Base-by-base conservation (phyloP, 169 alveolate species). In the Cryptosporidium meleagridis region DNA sequence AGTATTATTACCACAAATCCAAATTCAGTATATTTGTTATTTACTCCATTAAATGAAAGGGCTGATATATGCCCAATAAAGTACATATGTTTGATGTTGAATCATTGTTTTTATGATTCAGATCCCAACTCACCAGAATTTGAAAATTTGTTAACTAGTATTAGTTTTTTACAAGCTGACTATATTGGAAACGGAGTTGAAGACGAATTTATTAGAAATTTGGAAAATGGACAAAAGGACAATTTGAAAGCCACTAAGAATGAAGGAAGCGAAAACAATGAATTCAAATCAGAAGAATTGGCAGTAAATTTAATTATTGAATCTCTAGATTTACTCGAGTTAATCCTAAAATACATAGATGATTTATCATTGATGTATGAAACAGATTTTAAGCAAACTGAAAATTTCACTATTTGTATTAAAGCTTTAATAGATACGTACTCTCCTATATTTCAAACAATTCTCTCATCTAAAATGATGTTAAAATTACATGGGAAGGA, bases 21-120 rank as follows among this genome's bases (percentile, higher is more conserved):
- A 2, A 62, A 62, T 45, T 37, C 69, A 44, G 68, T 80, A n/a
- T 80, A 80, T 80, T 37, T 80, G 9, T 33, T 80, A 7, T 80
- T 61, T 23, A 62, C 44, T 62, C 75, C 89, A 23, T 21, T 62
- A 26, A 80, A 21, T 39, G 68, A 65, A 9, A 41, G 35, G 2
- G 3, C 52, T 44, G 80, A 80, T 26, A 6, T 67, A 44, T 62
- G 80, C n/a, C 75, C 89, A 61, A 14, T 80, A 44, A 41, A 35
- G 4, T 61, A 26, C 70, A 16, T 80, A 16, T 61, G 62, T 48
- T 29, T 16, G 14, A 65, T 44, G 53, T 33, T 59, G 16, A 37
- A 37, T 2, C 45, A 59, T 9, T 9, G 55, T 18, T 39, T 80
- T 8, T 80, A 62, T 62, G 62, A 45, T 14, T 1, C 0, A 0